phyloP scores from a whole-genome alignment of 108 stramenopile genomes.

The Conticribra guillardii region DNA sequence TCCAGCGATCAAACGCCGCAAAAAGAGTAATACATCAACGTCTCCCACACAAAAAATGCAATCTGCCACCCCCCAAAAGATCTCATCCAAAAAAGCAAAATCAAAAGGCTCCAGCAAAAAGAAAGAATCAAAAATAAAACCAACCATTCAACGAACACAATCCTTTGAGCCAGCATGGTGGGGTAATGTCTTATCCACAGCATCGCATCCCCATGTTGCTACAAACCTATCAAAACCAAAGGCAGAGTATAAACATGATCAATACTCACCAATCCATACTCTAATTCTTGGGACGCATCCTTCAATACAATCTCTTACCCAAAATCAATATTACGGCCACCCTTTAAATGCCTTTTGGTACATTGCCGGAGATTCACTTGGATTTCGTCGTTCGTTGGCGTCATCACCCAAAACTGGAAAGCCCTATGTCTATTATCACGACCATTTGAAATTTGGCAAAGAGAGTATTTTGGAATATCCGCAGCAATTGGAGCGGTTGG shows the following conservation, averaged over 20 bases:
- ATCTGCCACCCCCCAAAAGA: conserved; percentile 1
- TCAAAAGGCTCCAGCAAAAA: conserved; percentile 2
- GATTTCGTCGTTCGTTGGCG: conserved; percentile 67
- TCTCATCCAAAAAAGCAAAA: conserved; percentile 4
- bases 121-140: not conserved
- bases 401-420: conserved; percentile 50
- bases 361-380: conserved; percentile 80
- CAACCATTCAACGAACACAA: conserved; percentile 13
- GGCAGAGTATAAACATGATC: not conserved
- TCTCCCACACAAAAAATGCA: no score
- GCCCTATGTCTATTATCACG: conserved; percentile 59
- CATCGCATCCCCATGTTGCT: conserved; percentile 8
- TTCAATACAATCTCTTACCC: conserved; percentile 54
- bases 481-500: conserved; percentile 59
- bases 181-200: conserved; percentile 34
- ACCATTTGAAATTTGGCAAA: conserved; percentile 54
- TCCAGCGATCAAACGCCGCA: no score
- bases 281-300: conserved; percentile 84
- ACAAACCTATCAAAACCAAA: not conserved
- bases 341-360: conserved; percentile 88
- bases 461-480: conserved; percentile 66
- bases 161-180: conserved; percentile 52
- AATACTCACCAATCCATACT: conserved; percentile 64
- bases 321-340: conserved; percentile 69
- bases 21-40: no score